Percentiles rank a stretch among this genome's conserved stretches.
phyloP scores from a whole-genome alignment of 106 monocot species.

The Dendrobium catenatum region DNA sequence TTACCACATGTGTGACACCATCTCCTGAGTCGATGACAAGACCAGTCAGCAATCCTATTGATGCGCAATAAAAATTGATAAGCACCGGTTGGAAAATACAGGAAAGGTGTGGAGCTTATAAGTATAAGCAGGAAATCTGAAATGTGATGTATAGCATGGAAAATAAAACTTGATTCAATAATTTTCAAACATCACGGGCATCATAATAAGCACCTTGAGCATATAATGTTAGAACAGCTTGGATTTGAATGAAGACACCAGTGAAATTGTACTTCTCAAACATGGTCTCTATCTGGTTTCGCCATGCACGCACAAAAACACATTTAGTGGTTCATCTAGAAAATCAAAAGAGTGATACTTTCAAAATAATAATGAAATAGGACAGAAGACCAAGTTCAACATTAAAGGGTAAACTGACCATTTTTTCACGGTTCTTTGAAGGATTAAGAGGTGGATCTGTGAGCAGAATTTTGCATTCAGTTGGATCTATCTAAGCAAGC shows the following conservation, averaged over 20 bases:
- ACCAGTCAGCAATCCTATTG: slow-evolving; percentile 82
- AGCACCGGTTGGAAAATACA: neutral
- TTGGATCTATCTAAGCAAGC: slow-evolving; percentile 71
- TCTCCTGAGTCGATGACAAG: slow-evolving; percentile 98
- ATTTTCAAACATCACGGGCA: neutral
- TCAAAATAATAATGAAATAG: neutral
- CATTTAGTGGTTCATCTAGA: neutral
- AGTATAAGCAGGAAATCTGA: neutral
- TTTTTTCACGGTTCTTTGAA: slow-evolving; percentile 89
- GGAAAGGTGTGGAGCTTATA: neutral
- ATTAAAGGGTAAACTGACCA: slow-evolving; percentile 36
- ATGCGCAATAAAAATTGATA: neutral
- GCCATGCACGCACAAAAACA: neutral
- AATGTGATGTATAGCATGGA: neutral
- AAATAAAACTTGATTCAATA: neutral
- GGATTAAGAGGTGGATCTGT: slow-evolving; percentile 99
- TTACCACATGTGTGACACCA: slow-evolving; percentile 99
- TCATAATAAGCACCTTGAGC: slow-evolving; percentile 69
- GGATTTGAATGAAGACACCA: slow-evolving; percentile 90
- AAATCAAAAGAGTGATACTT: neutral
- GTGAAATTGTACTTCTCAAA: slow-evolving; percentile 93
- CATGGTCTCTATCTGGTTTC: slow-evolving; percentile 87
- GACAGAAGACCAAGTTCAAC: neutral
- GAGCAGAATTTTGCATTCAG: slow-evolving; percentile 88
- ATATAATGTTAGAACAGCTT: slow-evolving; percentile 94